Evolutionary conservation across 2,329 filamentous ascomycete genomes (phyloP).

Genomic region (Mycosphaerella sp.): DNA sequence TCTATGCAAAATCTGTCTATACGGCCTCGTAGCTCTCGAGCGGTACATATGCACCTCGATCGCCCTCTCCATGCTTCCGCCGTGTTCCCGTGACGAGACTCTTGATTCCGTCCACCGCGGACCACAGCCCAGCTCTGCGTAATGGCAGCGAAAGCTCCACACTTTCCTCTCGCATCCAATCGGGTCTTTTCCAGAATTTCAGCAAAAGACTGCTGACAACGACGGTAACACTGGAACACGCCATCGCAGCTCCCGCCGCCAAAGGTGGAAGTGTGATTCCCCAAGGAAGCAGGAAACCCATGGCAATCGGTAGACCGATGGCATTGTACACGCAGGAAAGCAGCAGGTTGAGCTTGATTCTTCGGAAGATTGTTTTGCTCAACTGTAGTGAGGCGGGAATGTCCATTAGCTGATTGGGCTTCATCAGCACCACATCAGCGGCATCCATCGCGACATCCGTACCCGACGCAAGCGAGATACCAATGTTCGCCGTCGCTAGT

Average conservation of each 20-base stretch:
- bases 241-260: conserved; percentile 93
- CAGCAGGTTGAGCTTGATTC: conserved; percentile 87
- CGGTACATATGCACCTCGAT: conserved; percentile 41
- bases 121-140: conserved; percentile 9
- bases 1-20: not conserved
- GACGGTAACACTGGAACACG: conserved; percentile 80
- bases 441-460: conserved; percentile 98
- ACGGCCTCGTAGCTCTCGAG: conserved; percentile 32
- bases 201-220: conserved; percentile 76
- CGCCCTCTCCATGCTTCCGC: conserved; percentile 34
- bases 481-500: conserved; percentile 83
- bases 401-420: conserved; percentile 80
- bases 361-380: conserved; percentile 74
- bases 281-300: conserved; percentile 90
- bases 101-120: conserved; percentile 10
- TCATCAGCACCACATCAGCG: conserved; percentile 93
- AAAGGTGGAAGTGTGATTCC: conserved; percentile 85
- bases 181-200: conserved; percentile 77
- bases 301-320: conserved; percentile 86
- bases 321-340: conserved; percentile 95
- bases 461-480: conserved; percentile 85
- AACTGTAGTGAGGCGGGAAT: conserved; percentile 83
- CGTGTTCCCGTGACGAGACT: conserved; percentile 25
- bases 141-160: conserved; percentile 7
- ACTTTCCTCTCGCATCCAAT: conserved; percentile 59